Conservation (phyloP, 768 basidiomycete species). For the Suillus spraguei region DNA sequence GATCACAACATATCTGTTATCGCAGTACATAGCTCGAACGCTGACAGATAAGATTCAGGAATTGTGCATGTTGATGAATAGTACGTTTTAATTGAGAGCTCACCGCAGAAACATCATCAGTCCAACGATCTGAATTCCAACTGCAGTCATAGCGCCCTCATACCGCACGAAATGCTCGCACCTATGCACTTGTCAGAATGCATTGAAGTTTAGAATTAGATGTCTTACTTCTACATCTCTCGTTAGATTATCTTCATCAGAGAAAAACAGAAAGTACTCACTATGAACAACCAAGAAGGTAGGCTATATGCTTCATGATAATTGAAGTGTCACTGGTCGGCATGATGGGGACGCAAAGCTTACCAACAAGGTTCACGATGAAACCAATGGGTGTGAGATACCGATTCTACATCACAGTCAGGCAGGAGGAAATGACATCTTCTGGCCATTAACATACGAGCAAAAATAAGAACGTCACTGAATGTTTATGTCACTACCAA, state of each 20-base stretch:
- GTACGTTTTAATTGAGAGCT: slow-evolving; percentile 12
- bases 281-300: slow-evolving; percentile 15
- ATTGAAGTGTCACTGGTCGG: background rate
- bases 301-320: slow-evolving; percentile 20
- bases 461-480: slow-evolving; percentile 41
- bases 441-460: slow-evolving; percentile 29
- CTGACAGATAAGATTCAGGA: slow-evolving; percentile 14
- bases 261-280: background rate
- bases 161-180: slow-evolving; percentile 51
- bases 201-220: background rate
- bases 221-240: slow-evolving; percentile 13
- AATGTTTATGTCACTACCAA: slow-evolving; percentile 1
- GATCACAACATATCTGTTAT: slow-evolving; percentile 15
- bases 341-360: slow-evolving; percentile 1
- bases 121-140: slow-evolving; percentile 40
- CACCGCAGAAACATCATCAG: slow-evolving; percentile 50
- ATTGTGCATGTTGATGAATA: background rate
- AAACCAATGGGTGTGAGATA: slow-evolving; percentile 67
- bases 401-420: slow-evolving; percentile 50
- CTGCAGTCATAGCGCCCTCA: slow-evolving; percentile 49
- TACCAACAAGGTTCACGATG: slow-evolving; percentile 51
- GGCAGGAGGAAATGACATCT: background rate
- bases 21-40: slow-evolving; percentile 21
- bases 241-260: background rate
- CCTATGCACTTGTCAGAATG: slow-evolving; percentile 25